Percentiles rank a stretch among this genome's conserved stretches.
These are phyloP conservation scores for Striga hermonthica DNA, from an alignment of 305 asterid species.

Conservation along the genomic window DNA sequence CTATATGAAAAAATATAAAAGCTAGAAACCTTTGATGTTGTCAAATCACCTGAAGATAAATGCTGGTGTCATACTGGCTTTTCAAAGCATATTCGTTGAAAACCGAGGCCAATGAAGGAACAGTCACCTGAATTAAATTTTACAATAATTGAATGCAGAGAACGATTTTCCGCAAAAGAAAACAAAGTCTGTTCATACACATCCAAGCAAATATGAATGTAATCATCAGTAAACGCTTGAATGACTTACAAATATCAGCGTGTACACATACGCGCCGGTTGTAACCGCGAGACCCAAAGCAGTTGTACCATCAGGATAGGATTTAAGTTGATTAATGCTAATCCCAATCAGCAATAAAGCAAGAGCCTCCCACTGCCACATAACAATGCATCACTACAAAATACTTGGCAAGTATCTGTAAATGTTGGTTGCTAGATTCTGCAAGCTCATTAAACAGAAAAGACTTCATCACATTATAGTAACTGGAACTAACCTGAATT, in stretches of 20 bases:
- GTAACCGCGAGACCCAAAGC: constrained; percentile 86
- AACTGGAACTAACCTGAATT: constrained; percentile 79
- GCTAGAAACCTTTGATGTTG: constrained; percentile 12
- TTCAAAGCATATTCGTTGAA: constrained; percentile 95
- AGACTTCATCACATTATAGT: constrained; percentile 1
- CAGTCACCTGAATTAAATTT: constrained; percentile 60
- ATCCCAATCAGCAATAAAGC: constrained; percentile 96
- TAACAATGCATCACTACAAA: constrained; percentile 28
- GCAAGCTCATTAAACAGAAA: constrained; percentile 18
- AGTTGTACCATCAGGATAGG: constrained; percentile 71
- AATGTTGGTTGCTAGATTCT: constrained; percentile 24
- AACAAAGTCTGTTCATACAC: constrained; percentile 13
- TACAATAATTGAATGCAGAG: constrained; percentile 22
- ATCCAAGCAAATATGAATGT: constrained; percentile 23
- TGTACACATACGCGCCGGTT: constrained; percentile 75
- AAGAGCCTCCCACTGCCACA: constrained; percentile 95
- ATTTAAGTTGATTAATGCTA: constrained; percentile 85
- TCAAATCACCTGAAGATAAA: constrained; percentile 86
- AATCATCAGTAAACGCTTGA: constrained; percentile 31
- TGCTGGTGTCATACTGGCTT: constrained; percentile 97
- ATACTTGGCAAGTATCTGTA: constrained; percentile 2
- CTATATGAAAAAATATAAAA: constrained; percentile 17
- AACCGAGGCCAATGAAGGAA: constrained; percentile 97
- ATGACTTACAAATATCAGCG: constrained; percentile 86
- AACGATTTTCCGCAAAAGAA: constrained; percentile 6